Percentiles rank a stretch among this genome's conserved stretches.
Evolutionary conservation across 257 asterid genomes (phyloP).

Genomic region (Misopates orontium): DNA sequence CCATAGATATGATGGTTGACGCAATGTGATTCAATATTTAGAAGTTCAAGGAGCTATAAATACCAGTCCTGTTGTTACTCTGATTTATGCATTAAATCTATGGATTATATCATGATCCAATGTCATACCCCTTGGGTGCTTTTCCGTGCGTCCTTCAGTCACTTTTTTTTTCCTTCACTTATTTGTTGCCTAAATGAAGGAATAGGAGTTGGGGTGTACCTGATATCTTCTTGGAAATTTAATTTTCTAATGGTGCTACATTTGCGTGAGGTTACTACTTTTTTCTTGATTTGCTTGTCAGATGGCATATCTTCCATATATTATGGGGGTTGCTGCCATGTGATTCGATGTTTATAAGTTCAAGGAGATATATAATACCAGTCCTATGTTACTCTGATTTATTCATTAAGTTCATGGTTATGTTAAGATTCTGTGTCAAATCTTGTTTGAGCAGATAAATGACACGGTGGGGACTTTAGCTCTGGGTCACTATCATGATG

Average conservation of each 20-base stretch:
- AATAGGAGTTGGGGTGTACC: neutral
- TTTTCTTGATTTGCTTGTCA: slow-evolving; percentile 2
- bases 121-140: neutral
- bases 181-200: neutral
- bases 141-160: neutral
- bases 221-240: neutral
- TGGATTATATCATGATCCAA: neutral
- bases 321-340: neutral
- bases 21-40: neutral
- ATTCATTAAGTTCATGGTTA: neutral
- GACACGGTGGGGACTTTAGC: slow-evolving; percentile 91
- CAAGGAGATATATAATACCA: slow-evolving; percentile 30
- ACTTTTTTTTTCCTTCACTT: neutral
- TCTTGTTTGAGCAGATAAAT: slow-evolving; percentile 53
- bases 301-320: neutral
- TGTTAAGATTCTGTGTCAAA: neutral
- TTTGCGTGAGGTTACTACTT: neutral
- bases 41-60: slow-evolving; percentile 26
- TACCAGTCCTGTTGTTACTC: slow-evolving; percentile 21
- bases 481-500: slow-evolving; percentile 72
- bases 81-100: neutral
- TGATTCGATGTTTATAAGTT: neutral
- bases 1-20: neutral
- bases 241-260: neutral
- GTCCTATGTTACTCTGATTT: slow-evolving; percentile 12